Percentiles rank a stretch among this genome's conserved stretches.
These are phyloP conservation scores for Claviceps maximensis DNA, from an alignment of 2,329 filamentous ascomycete species.

Conservation along the genomic window DNA sequence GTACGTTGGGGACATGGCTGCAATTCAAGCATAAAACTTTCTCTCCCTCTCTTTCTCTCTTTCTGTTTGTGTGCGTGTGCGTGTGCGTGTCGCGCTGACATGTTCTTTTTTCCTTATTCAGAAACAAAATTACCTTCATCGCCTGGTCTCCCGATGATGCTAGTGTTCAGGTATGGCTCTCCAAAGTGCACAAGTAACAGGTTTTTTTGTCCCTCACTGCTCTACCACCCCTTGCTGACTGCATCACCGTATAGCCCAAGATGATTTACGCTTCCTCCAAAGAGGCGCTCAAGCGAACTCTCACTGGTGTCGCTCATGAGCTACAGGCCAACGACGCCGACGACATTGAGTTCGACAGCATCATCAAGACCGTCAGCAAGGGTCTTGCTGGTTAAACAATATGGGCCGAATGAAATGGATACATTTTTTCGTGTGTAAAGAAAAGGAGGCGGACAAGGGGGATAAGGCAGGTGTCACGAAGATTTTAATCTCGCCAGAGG, in stretches of 20 bases:
- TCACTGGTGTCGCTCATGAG: conserved; percentile 62
- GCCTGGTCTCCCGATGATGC: conserved; percentile 75
- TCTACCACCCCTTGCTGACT: neutral
- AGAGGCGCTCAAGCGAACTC: conserved; percentile 67
- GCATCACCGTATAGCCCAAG: conserved; percentile 46
- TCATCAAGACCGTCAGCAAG: conserved; percentile 56
- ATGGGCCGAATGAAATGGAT: neutral
- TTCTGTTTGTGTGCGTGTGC: too few species aligned
- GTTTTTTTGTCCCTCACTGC: neutral
- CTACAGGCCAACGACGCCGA: conserved; percentile 75
- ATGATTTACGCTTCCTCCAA: conserved; percentile 88
- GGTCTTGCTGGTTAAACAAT: conserved; percentile 33
- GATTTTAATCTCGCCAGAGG: neutral
- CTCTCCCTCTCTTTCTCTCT: too few species aligned
- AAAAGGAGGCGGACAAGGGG: neutral
- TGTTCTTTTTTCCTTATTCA: conserved; percentile 15
- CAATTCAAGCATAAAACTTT: neutral
- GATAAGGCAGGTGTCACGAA: neutral
- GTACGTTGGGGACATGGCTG: conserved; percentile 24
- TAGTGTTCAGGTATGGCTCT: conserved; percentile 51
- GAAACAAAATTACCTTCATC: conserved; percentile 70
- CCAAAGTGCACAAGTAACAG: neutral
- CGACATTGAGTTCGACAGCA: conserved; percentile 65
- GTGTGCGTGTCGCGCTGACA: conserved; percentile 10
- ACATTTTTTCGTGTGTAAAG: neutral